These are phyloP conservation scores for Botrytis porri DNA, from an alignment of 2,329 filamentous ascomycete genomes.

Conservation along the genomic window DNA sequence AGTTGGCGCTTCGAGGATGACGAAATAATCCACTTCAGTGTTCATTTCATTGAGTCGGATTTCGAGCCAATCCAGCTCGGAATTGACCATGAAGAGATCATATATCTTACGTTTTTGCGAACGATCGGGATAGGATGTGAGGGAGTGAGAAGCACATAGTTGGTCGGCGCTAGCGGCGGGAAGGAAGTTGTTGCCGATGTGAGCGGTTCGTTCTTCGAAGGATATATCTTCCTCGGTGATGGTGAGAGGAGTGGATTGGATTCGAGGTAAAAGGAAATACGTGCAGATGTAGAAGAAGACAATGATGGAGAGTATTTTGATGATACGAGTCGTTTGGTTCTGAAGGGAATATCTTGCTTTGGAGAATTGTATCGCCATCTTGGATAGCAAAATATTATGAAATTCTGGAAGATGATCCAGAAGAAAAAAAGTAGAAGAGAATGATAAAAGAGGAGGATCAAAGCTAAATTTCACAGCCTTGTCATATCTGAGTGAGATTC, in stretches of 20 bases:
- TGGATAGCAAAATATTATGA: neutral
- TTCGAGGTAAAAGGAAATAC: constrained; percentile 10
- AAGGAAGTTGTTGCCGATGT: constrained; percentile 7
- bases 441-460: neutral
- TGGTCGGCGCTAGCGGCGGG: constrained; percentile 4
- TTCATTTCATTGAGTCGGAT: constrained; percentile 60
- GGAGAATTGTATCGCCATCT: constrained; percentile 3
- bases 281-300: neutral
- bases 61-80: constrained; percentile 64
- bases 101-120: constrained; percentile 49
- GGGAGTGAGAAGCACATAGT: constrained; percentile 13
- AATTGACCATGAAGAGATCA: constrained; percentile 61
- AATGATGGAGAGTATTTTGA: neutral
- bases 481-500: neutral
- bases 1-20: constrained; percentile 57
- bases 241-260: neutral
- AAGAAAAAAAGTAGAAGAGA: neutral
- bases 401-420: neutral
- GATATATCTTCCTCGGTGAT: constrained; percentile 15
- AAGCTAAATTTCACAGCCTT: neutral
- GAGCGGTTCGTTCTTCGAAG: constrained; percentile 7
- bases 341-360: constrained; percentile 2
- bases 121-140: constrained; percentile 1
- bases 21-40: constrained; percentile 60
- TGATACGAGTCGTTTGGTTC: neutral